Evolutionary conservation across 2,329 filamentous ascomycete genomes (phyloP).

Genomic region (Colletotrichum aenigma): DNA sequence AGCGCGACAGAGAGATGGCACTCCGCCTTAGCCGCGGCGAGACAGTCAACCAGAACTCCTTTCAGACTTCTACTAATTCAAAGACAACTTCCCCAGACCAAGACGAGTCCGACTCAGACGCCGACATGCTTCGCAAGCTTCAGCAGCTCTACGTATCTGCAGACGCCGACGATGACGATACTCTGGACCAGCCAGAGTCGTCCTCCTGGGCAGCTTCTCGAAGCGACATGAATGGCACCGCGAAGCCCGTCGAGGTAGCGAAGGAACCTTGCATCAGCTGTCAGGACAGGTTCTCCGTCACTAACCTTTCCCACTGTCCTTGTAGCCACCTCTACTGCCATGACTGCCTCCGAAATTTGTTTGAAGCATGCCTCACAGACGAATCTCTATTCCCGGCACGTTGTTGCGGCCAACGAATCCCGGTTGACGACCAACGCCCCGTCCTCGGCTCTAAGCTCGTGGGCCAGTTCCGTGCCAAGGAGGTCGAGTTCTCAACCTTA

Average conservation of each 20-base stretch:
- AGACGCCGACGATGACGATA: background rate
- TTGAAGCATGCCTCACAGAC: constrained; percentile 47
- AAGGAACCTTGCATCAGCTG: background rate
- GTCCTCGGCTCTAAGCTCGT: constrained; percentile 26
- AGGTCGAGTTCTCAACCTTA: constrained; percentile 50
- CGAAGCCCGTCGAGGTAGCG: background rate
- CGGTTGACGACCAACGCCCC: constrained; percentile 25
- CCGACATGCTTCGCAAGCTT: background rate
- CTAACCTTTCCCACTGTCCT: constrained; percentile 22
- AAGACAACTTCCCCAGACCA: background rate
- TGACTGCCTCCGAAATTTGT: constrained; percentile 48
- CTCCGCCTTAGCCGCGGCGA: background rate
- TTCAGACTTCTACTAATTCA: background rate
- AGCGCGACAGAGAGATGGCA: background rate
- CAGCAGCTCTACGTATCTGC: background rate
- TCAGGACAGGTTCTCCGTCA: background rate
- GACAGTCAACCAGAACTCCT: background rate
- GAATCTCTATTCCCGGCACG: constrained; percentile 59
- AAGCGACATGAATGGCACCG: background rate
- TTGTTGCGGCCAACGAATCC: constrained; percentile 52
- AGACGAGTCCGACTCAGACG: background rate
- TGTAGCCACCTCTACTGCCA: constrained; percentile 57
- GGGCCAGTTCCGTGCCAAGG: constrained; percentile 44
- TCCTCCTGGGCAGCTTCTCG: background rate
- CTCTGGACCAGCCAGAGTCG: background rate